phyloP scores from a whole-genome alignment of 768 basidiomycete species.

The Mycena epipterygia region DNA sequence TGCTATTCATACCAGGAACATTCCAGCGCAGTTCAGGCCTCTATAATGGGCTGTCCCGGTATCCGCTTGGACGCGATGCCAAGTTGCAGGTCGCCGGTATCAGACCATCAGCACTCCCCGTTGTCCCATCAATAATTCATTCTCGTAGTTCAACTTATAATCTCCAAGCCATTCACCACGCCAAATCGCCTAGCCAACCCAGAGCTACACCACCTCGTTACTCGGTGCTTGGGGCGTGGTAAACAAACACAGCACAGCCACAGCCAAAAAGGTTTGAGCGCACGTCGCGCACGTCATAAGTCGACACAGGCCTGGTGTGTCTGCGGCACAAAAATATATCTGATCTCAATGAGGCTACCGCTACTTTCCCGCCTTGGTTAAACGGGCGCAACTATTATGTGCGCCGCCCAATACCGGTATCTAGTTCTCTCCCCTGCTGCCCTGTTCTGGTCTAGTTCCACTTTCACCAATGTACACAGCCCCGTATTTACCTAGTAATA shows the following conservation, averaged over 20 bases:
- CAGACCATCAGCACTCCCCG: conserved; percentile 17
- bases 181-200: not conserved
- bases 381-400: not conserved
- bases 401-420: not conserved
- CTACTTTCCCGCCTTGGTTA: conserved; percentile 24
- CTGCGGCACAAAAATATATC: not conserved
- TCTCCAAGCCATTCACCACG: not conserved
- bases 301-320: not conserved
- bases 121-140: conserved; percentile 9
- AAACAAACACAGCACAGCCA: conserved; percentile 25
- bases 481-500: not conserved
- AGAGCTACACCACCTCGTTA: not conserved
- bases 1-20: not conserved
- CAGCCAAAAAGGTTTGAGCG: not conserved
- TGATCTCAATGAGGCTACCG: not conserved
- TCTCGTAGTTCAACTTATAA: not conserved
- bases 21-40: no score
- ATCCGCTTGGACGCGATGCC: not conserved
- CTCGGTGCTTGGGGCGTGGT: not conserved
- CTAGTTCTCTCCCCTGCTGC: not conserved
- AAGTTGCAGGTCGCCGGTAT: not conserved
- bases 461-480: not conserved
- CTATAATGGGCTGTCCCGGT: no score
- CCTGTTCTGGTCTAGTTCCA: not conserved
- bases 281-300: not conserved